Conservation (phyloP, 257 asterid genomes). For the Osmanthus fragrans region DNA sequence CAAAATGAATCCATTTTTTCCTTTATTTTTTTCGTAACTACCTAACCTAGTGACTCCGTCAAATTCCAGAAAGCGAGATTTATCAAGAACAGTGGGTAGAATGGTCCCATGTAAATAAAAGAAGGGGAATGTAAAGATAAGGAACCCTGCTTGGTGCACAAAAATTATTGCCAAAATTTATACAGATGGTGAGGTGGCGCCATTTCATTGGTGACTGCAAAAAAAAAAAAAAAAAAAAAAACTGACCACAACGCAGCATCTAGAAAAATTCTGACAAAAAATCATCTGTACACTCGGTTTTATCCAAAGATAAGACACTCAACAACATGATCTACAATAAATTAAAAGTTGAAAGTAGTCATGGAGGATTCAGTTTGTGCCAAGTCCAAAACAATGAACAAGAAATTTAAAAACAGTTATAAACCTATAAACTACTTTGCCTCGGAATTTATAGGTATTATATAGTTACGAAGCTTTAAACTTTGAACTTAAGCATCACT, state of each 20-base stretch:
- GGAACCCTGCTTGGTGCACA: background rate
- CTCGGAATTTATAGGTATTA: background rate
- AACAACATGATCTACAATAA: background rate
- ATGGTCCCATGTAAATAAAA: background rate
- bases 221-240: no score
- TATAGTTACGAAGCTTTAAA: background rate
- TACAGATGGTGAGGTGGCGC: no score
- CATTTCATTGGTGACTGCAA: no score
- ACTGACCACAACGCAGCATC: no score
- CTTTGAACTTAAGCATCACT: slow-evolving; percentile 7
- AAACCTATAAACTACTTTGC: background rate
- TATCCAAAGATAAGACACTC: background rate
- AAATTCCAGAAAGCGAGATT: background rate
- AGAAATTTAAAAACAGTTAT: background rate
- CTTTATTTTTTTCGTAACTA: background rate
- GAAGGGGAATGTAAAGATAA: background rate
- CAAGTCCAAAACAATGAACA: no score
- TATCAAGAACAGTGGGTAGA: background rate
- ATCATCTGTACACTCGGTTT: no score
- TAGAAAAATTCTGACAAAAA: no score
- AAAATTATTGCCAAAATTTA: no score
- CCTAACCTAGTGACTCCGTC: background rate
- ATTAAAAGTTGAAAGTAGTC: background rate
- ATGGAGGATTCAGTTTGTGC: background rate
- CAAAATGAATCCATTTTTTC: background rate